phyloP scores from a whole-genome alignment of 2,329 filamentous ascomycete species.

The Daldinia eschscholtzii region DNA sequence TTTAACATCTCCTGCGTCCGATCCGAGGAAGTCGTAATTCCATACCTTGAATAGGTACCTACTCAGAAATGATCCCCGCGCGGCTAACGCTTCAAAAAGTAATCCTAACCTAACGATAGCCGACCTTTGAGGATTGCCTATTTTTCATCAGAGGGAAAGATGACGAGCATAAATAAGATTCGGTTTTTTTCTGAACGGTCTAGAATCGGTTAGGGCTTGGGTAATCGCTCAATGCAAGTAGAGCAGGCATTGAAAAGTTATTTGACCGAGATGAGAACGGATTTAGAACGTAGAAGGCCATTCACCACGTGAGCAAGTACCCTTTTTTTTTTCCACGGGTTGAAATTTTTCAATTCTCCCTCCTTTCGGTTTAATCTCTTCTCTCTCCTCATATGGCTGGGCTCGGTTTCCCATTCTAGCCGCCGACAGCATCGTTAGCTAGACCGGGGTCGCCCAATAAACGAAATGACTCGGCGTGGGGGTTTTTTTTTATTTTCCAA shows the following conservation, averaged over 20 bases:
- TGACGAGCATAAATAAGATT: not conserved
- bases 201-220: constrained; percentile 39
- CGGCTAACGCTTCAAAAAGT: constrained; percentile 6
- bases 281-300: constrained; percentile 15
- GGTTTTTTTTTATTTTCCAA: constrained; percentile 37
- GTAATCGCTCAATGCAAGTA: constrained; percentile 39
- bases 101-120: constrained; percentile 3
- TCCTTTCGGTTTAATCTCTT: constrained; percentile 18
- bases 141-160: constrained; percentile 6
- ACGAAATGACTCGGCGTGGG: constrained; percentile 45
- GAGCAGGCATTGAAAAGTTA: constrained; percentile 40
- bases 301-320: constrained; percentile 32
- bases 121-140: constrained; percentile 16
- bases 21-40: constrained; percentile 22
- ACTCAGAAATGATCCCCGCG: constrained; percentile 15
- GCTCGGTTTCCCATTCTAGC: constrained; percentile 45
- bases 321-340: constrained; percentile 13
- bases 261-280: constrained; percentile 39
- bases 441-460: constrained; percentile 40
- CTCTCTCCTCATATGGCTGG: constrained; percentile 27
- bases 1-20: constrained; percentile 13
- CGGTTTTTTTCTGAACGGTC: constrained; percentile 23
- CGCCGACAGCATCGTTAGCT: constrained; percentile 37
- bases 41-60: not conserved
- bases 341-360: constrained; percentile 6